Base-by-base conservation (phyloP, 768 basidiomycete genomes). In the Podaxis sp. region DNA sequence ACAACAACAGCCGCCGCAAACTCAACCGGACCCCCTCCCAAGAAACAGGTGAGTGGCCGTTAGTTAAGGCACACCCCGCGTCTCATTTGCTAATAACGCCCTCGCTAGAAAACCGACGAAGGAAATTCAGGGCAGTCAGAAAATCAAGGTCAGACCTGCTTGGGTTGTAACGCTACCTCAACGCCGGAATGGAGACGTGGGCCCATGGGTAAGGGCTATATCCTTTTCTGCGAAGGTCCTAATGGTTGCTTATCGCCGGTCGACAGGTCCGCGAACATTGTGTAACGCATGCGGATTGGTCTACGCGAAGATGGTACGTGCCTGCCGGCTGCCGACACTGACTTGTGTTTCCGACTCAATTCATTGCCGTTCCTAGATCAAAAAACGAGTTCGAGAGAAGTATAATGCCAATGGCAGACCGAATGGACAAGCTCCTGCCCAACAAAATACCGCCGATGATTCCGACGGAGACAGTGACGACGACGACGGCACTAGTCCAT, bases 161-260 rank as follows among this genome's bases (percentile, higher is more conserved):
- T 91, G 35, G 91, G 90, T 35, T 93, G 91, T 74, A 81, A 76
- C 66, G 91, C 90, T 63, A 93, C 91, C 14, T 87, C 90, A 59
- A 93, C 91, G 64, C 91, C 91, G 5, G 91, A 93, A 76, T 93
- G 91, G 91, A 79, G 91, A 57, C 77, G 91, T 63, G 91, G 91
- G 1, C 91, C 91, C 13, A 72, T 93, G 76, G 91, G 90, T 91
- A 69, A 71, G 78, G 73, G 37, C 52, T n/a, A 55, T 25, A 35
- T 50, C 18, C 59, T 63, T 59, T 53, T 10, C 44, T 59, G 21
- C 32, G 44, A n/a, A 37, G 2, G 9, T 28, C 3, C n/a, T 28
- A 28, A 28, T 47, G 47, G 42, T 44, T 23, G 44, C 48, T 59
- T 40, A 60, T 63, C 63, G 67, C 62, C 64, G 65, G 62, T 62